A percentile compares a stretch with the other conserved stretches of the same genome.
These are phyloP conservation scores for Curvularia lunata DNA, from an alignment of 2,329 filamentous ascomycete species.

Conservation along the genomic window DNA sequence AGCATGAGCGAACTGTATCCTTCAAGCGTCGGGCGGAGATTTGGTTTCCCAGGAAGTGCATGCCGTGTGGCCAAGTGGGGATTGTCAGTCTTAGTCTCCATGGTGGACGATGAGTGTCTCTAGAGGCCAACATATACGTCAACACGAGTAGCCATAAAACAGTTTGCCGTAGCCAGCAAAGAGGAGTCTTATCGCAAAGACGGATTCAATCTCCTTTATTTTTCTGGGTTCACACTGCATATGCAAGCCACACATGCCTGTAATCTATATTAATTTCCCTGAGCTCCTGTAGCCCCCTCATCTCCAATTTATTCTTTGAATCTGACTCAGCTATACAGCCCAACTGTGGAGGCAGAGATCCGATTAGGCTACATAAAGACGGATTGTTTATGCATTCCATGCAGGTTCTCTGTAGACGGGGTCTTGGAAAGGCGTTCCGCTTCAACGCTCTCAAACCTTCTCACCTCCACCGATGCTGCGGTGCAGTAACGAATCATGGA, in stretches of 20 bases:
- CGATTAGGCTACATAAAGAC: neutral
- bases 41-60: neutral
- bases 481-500: neutral
- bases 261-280: conserved; percentile 4
- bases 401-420: neutral
- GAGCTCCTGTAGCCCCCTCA: neutral
- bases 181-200: no score
- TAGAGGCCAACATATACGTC: neutral
- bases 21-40: neutral
- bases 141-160: no score
- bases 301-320: conserved; percentile 4
- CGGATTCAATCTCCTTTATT: no score
- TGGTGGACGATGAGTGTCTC: neutral
- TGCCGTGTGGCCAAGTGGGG: neutral
- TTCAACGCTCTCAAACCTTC: conserved; percentile 10
- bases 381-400: neutral
- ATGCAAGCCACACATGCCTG: neutral
- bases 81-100: neutral
- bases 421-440: neutral
- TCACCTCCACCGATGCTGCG: neutral
- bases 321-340: neutral
- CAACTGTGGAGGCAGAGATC: neutral
- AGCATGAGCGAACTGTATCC: neutral
- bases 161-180: no score
- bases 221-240: no score